Base-by-base conservation (phyloP, 139 green algal genomes). In the Pycnococcus provasolii region DNA sequence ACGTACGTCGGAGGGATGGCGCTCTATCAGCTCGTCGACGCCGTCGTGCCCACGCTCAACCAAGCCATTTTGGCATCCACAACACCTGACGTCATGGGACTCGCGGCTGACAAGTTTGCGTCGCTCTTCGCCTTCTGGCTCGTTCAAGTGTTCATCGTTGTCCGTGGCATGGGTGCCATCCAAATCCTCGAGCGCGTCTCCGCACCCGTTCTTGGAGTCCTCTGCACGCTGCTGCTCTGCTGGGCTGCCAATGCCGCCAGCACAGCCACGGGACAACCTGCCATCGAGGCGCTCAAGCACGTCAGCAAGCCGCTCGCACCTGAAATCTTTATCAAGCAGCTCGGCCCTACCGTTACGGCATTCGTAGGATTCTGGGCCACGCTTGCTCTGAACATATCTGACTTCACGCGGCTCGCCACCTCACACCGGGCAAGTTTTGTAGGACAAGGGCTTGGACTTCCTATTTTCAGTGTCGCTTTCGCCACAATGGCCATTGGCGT, bases 351-450 rank as follows among this genome's bases (percentile, higher is more conserved):
- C 0, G 60, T 92, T 2, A 91, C 86, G 3, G 86, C 87, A 26
- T 86, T 90, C 58, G 78, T 91, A 13, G 77, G 84, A 13, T 87
- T 87, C 60, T 91, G 84, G 86, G 83, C 85, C 13, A 94, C 86
- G 0, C 83, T 94, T 39, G 75, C 53, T 4, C 79, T 92, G 54
- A 94, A 94, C 81, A 91, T 94, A 26, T 75, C 82, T 7, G 87
- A 92, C 65, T 91, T 89, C 75, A 85, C 84, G 40, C 53, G 70
- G 53, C 89, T 81, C 52, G 79, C 85, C 1, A 69, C 68, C 46
- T 84, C 74, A 60, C 85, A 91, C 70, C 46, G 53, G 11, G 78
- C 72, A 50, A 82, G 90, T 74, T 45, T 85, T 40, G 3, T 83
- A 53, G 86, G 86, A 5, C 86, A 92, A 61, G 83, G 82, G 4